Evolutionary conservation across 2,329 filamentous ascomycete species (phyloP).

Genomic region (Fusarium piperis): DNA sequence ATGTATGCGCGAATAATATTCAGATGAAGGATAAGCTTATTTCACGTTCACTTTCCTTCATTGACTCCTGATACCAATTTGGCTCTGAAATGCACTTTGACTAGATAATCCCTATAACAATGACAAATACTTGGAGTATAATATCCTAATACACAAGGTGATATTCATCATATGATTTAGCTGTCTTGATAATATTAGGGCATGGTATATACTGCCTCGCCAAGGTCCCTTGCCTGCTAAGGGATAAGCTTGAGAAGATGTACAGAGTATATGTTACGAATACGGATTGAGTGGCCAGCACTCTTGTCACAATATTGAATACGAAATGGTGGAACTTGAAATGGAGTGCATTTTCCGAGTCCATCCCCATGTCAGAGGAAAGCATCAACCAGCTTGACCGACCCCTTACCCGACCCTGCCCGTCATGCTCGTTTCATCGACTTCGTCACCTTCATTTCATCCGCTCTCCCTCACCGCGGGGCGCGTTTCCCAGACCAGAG

Average conservation of each 20-base stretch:
- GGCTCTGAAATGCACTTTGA: not conserved
- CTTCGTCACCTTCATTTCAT: slow-evolving; percentile 21
- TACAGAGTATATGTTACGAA: no score
- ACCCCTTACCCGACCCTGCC: not conserved
- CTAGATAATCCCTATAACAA: not conserved
- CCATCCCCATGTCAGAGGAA: slow-evolving; percentile 30
- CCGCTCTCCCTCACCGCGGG: slow-evolving; percentile 8
- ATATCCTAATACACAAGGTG: no score
- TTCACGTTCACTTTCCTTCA: not conserved
- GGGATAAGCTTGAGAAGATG: no score
- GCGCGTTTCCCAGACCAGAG: not conserved
- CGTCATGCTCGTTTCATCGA: slow-evolving; percentile 15
- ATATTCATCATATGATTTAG: no score
- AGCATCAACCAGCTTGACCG: slow-evolving; percentile 20
- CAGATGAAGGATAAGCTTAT: slow-evolving; percentile 28
- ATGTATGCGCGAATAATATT: slow-evolving; percentile 34
- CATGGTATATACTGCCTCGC: no score
- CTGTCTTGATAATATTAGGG: no score
- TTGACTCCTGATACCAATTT: not conserved
- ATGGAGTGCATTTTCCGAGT: slow-evolving; percentile 29
- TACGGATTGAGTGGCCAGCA: no score
- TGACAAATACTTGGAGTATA: no score
- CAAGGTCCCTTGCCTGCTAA: no score
- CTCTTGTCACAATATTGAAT: not conserved
- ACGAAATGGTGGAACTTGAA: not conserved